Evolutionary conservation across 2,329 filamentous ascomycete species (phyloP), one percentile per base, ranked within the genome.

Genomic region (Acephala macrosclerotiorum): DNA sequence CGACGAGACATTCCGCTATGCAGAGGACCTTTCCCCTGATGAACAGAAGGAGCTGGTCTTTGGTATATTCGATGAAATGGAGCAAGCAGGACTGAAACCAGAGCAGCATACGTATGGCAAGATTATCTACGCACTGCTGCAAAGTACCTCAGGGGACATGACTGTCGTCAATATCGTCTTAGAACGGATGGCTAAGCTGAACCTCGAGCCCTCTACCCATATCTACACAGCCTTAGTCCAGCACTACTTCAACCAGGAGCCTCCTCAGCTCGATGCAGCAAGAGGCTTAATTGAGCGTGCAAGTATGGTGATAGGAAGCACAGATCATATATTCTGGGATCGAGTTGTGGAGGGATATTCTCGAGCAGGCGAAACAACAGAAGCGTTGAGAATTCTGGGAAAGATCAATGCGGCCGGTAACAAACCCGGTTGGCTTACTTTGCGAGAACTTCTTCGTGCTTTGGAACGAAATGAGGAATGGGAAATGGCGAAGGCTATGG

Each of bases 211-310:
- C 1, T 86, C 85, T 3, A 78, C 87, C 1, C 85, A 93, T 71
- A 91, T 93, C 73, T 91, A 91, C 80, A 94, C 91, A 26, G 91
- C 90, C 73, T 84, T 96, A 22, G 80, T 91, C 55, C 85, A 89
- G 55, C 83, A 91, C 74, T 90, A 89, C 75, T 90, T 94, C 74
- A 73, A 81, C 9, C 83, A 82, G 59, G 67, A 79, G 1, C 86
- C 87, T 1, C 87, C 89, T 0, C 83, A 91, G 70, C 79, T 91
- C 35, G 77, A 79, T 1, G 85, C 86, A 16, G 83, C 92, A n/a
- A 83, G 87, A 42, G 75, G 77, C 0, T 80, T 94, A 3, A 86
- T 93, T 70, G 77, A 81, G n/a, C 75, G 77, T 4, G 81, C 85
- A 53, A 74, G 77, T 29, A 68, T 75, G 2, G 72, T 72, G 2